Conservation (phyloP, 2,329 filamentous ascomycete genomes). For the Colletotrichum cordylinicola region DNA sequence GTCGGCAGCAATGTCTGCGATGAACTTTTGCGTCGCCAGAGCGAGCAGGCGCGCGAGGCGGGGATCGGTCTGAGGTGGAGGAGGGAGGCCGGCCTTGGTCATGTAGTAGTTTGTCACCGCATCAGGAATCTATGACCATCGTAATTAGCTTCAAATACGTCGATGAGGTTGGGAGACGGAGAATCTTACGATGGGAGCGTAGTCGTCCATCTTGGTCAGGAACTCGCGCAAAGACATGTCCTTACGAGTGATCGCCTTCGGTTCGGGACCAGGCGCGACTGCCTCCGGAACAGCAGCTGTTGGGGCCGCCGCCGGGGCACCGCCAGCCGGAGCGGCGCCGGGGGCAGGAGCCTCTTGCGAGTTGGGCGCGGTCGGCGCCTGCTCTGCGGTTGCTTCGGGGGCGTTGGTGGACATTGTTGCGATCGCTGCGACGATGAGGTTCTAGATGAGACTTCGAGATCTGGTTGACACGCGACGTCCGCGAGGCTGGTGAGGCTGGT, state of each 20-base stretch:
- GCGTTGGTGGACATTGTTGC: slow-evolving; percentile 39
- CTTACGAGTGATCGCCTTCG: slow-evolving; percentile 80
- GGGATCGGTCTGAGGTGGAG: slow-evolving; percentile 87
- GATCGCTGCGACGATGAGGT: not conserved
- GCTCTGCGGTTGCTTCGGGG: slow-evolving; percentile 35
- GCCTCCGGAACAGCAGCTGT: slow-evolving; percentile 39
- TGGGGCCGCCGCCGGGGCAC: slow-evolving; percentile 11
- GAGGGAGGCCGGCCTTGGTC: slow-evolving; percentile 91
- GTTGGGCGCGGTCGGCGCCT: slow-evolving; percentile 26
- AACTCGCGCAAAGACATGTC: slow-evolving; percentile 94
- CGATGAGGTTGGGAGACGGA: not conserved
- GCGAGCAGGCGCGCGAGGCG: slow-evolving; percentile 92
- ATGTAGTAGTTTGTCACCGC: slow-evolving; percentile 98
- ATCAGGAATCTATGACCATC: slow-evolving; percentile 78
- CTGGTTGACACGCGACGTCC: not conserved
- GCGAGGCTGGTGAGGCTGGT: slow-evolving; percentile 17
- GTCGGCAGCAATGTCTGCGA: slow-evolving; percentile 95
- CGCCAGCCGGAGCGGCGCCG: slow-evolving; percentile 10
- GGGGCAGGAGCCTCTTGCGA: slow-evolving; percentile 3
- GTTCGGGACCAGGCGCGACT: slow-evolving; percentile 57
- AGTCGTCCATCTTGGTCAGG: slow-evolving; percentile 95
- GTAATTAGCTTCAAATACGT: not conserved
- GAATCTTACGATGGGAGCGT: slow-evolving; percentile 87
- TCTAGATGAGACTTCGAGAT: not conserved
- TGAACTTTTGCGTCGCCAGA: slow-evolving; percentile 98